Conservation (phyloP, 2,329 filamentous ascomycete genomes). For the Leptodontidium sp. region DNA sequence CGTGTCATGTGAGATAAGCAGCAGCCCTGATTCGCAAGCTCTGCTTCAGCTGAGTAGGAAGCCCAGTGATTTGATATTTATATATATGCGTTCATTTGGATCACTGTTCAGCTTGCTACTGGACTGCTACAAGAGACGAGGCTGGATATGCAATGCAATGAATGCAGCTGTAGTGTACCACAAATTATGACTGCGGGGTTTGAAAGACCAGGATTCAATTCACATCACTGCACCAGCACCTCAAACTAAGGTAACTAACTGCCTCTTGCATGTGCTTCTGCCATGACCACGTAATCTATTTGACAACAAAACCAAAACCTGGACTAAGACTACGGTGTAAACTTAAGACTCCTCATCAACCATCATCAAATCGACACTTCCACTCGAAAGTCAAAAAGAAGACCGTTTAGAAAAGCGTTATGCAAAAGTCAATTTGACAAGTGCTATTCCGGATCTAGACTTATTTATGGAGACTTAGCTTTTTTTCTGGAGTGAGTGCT, state of each 20-base stretch:
- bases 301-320: no score
- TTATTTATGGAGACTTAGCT: no score
- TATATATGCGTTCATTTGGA: not conserved
- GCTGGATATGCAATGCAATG: not conserved
- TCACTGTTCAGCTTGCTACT: not conserved
- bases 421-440: no score
- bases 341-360: not conserved
- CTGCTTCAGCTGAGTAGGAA: not conserved
- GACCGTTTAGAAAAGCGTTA: no score
- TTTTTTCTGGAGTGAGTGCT: no score
- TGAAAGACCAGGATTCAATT: not conserved
- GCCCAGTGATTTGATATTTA: no score
- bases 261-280: not conserved
- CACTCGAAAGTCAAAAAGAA: no score
- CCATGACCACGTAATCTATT: slow-evolving; percentile 1
- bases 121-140: not conserved
- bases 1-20: not conserved
- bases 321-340: no score
- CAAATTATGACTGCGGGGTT: not conserved
- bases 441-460: no score
- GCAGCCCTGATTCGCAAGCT: slow-evolving; percentile 2
- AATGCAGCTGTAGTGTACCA: not conserved
- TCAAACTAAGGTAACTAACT: not conserved
- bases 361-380: not conserved
- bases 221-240: not conserved